Evolutionary conservation across 169 alveolate species (phyloP).

Genomic region (Haemoproteus tartakovskyi): DNA sequence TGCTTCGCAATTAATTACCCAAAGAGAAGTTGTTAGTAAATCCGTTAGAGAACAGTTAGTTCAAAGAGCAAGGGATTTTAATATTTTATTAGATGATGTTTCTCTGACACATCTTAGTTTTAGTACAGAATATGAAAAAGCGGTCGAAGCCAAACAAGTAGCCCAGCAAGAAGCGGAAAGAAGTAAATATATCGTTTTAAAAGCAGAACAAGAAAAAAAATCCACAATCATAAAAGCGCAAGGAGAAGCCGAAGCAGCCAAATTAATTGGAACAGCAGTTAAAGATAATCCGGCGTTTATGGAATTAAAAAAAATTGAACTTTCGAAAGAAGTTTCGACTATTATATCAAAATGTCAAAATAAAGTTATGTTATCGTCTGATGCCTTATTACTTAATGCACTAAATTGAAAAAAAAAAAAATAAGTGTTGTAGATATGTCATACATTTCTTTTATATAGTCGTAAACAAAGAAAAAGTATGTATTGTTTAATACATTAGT

Average conservation of each 20-base stretch:
- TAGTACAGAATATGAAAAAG: conserved; percentile 90
- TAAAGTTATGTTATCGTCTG: conserved; percentile 76
- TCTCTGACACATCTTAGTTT: conserved; percentile 91
- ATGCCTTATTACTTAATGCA: conserved; percentile 68
- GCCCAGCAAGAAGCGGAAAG: conserved; percentile 98
- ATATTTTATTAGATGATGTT: conserved; percentile 94
- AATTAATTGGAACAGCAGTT: conserved; percentile 84
- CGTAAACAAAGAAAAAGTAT: too few relatives aligned
- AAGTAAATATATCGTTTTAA: conserved; percentile 91
- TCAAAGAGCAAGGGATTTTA: conserved; percentile 93
- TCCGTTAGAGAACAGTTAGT: conserved; percentile 89
- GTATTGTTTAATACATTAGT: too few relatives aligned
- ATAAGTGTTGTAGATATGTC: too few relatives aligned
- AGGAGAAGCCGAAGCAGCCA: conserved; percentile 96
- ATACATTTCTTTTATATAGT: too few relatives aligned
- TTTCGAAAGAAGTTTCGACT: conserved; percentile 91
- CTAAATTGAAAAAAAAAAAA: too few relatives aligned
- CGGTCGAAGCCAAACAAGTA: conserved; percentile 97
- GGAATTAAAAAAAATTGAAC: conserved; percentile 91
- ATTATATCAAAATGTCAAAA: conserved; percentile 88
- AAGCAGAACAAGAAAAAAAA: conserved; percentile 95
- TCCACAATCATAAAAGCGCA: conserved; percentile 94
- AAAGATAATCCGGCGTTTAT: conserved; percentile 88
- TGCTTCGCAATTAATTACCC: conserved; percentile 94
- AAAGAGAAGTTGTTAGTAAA: conserved; percentile 91